phyloP scores from a whole-genome alignment of 2,329 filamentous ascomycete genomes.

The Cytospora leucostoma region DNA sequence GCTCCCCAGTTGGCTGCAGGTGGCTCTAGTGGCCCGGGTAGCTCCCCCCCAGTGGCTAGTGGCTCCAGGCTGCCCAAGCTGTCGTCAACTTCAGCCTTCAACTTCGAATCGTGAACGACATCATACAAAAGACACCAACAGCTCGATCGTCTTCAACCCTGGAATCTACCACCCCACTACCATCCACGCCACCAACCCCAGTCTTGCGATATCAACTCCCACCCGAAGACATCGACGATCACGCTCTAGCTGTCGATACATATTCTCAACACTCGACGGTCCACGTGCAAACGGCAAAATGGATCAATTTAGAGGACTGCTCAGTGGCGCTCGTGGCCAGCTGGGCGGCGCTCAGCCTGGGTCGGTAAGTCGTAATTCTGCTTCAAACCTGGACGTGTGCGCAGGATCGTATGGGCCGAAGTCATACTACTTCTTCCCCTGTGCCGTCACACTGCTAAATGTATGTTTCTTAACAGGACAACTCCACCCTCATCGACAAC shows the following conservation, averaged over 20 bases:
- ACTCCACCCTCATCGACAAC: constrained; percentile 91
- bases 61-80: constrained; percentile 35
- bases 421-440: neutral
- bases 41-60: neutral
- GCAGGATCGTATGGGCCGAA: neutral
- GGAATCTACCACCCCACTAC: neutral
- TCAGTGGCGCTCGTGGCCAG: constrained; percentile 71
- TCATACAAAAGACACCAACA: constrained; percentile 10
- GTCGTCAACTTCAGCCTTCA: constrained; percentile 34
- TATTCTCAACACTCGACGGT: neutral
- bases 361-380: constrained; percentile 52
- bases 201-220: neutral
- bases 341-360: constrained; percentile 61
- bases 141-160: neutral
- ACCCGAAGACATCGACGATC: neutral
- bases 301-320: constrained; percentile 90
- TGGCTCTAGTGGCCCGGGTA: neutral
- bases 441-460: constrained; percentile 25
- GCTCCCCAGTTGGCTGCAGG: neutral
- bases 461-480: constrained; percentile 63
- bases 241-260: neutral
- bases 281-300: constrained; percentile 50
- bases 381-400: neutral
- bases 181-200: constrained; percentile 10
- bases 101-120: constrained; percentile 10